phyloP scores from a whole-genome alignment of 179 eudicot genomes.

The Spinacia oleracea region DNA sequence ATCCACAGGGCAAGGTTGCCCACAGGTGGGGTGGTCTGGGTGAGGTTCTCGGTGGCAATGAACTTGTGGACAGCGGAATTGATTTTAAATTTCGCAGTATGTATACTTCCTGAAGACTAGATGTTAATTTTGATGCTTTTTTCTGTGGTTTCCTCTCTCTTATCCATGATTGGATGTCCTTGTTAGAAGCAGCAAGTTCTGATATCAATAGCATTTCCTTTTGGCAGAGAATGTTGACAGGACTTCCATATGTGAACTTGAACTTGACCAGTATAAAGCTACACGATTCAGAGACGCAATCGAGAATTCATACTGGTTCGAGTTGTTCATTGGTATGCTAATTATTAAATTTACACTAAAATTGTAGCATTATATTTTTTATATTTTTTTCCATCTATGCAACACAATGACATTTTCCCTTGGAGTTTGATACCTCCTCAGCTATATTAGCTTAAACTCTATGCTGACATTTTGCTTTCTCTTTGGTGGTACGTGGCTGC shows the following conservation, averaged over 20 bases:
- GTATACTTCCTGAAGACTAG: constrained; percentile 20
- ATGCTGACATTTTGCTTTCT: constrained; percentile 33
- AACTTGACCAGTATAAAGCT: constrained; percentile 67
- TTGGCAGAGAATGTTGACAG: constrained; percentile 63
- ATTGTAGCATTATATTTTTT: not conserved
- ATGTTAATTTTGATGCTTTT: not conserved
- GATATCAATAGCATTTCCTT: not conserved
- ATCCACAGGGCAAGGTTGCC: constrained; percentile 49
- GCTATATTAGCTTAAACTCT: not conserved
- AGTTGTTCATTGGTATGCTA: constrained; percentile 74
- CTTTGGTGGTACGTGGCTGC: constrained; percentile 30
- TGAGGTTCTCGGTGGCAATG: constrained; percentile 96
- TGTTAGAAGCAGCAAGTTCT: not conserved
- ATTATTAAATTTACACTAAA: not conserved
- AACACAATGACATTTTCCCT: not conserved
- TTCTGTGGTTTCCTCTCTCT: not conserved
- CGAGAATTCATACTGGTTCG: constrained; percentile 85
- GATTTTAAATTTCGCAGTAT: constrained; percentile 72
- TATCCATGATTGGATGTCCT: not conserved
- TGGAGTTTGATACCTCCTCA: not conserved
- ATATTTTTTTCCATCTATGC: not conserved
- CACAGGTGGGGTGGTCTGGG: constrained; percentile 99
- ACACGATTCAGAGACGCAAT: constrained; percentile 78
- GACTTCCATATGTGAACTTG: constrained; percentile 61
- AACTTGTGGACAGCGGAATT: constrained; percentile 83